Conservation (phyloP, 2,329 filamentous ascomycete genomes). For the Curvularia verruculosa region DNA sequence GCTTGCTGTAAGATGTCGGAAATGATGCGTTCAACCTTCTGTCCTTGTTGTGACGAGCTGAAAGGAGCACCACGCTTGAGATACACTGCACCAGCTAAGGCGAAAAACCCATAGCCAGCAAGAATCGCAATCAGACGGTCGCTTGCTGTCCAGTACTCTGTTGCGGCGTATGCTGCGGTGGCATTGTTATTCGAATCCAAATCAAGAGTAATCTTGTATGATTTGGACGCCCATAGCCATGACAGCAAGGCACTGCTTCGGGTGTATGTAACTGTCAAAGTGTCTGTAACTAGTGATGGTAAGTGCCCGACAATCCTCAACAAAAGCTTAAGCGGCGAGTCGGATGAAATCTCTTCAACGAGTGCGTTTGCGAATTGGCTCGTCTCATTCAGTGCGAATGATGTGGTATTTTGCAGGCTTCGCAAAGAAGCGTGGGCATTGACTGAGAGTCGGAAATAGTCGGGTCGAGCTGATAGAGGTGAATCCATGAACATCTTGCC, state of each 20-base stretch:
- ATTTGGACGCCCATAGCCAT: slow-evolving; percentile 43
- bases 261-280: slow-evolving; percentile 12
- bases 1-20: slow-evolving; percentile 89
- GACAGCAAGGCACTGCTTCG: slow-evolving; percentile 23
- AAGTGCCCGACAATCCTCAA: slow-evolving; percentile 26
- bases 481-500: slow-evolving; percentile 38
- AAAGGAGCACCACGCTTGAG: slow-evolving; percentile 75
- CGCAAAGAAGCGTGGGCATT: slow-evolving; percentile 47
- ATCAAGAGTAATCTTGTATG: slow-evolving; percentile 47
- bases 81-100: slow-evolving; percentile 76
- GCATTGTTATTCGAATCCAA: slow-evolving; percentile 34
- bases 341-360: slow-evolving; percentile 34
- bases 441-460: slow-evolving; percentile 46
- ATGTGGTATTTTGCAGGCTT: slow-evolving; percentile 47
- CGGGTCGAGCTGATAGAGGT: slow-evolving; percentile 35
- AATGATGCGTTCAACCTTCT: slow-evolving; percentile 72
- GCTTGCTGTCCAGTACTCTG: slow-evolving; percentile 55
- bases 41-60: slow-evolving; percentile 61
- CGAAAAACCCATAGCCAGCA: slow-evolving; percentile 80
- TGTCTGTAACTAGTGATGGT: slow-evolving; percentile 18
- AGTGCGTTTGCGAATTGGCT: slow-evolving; percentile 31
- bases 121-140: slow-evolving; percentile 76
- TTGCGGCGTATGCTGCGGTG: slow-evolving; percentile 24
- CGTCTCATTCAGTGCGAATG: slow-evolving; percentile 42
- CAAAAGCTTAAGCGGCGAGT: slow-evolving; percentile 24